Conservation (phyloP, 177 flowering plant genomes). For the Vitis hybrid region DNA sequence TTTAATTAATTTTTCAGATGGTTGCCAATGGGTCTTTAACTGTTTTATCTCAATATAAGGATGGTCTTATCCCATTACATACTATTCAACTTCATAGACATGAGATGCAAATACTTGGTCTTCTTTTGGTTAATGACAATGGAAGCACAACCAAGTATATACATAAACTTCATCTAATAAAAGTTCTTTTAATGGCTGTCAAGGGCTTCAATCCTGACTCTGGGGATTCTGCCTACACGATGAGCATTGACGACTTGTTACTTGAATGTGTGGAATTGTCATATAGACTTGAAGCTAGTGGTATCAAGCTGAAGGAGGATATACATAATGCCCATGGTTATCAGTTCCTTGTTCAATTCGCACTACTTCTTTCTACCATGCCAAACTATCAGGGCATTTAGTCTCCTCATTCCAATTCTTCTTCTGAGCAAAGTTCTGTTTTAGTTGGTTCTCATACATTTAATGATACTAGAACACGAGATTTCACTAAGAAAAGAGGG, state of each 20-base stretch:
- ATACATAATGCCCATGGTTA: constrained; percentile 98
- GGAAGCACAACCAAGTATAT: constrained; percentile 94
- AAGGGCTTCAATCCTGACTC: constrained; percentile 84
- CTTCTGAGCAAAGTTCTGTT: constrained; percentile 27
- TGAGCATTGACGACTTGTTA: constrained; percentile 94
- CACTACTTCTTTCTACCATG: constrained; percentile 60
- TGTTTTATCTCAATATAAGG: constrained; percentile 69
- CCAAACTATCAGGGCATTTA: constrained; percentile 45
- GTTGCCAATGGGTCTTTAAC: constrained; percentile 85
- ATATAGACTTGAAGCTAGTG: constrained; percentile 89
- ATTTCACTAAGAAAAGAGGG: constrained; percentile 25
- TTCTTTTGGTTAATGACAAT: constrained; percentile 92
- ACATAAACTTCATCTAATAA: constrained; percentile 90
- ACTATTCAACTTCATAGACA: constrained; percentile 96
- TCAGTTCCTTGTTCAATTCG: constrained; percentile 96
- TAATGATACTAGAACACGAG: constrained; percentile 21
- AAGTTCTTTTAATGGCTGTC: constrained; percentile 86
- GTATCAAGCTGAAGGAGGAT: constrained; percentile 89
- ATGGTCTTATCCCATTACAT: constrained; percentile 84
- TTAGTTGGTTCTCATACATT: constrained; percentile 34
- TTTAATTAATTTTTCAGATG: constrained; percentile 84
- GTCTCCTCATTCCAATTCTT: constrained; percentile 24
- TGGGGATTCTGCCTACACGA: constrained; percentile 91
- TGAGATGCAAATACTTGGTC: constrained; percentile 99
- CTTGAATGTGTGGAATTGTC: constrained; percentile 97